Base-by-base conservation (phyloP, 495 filamentous ascomycete genomes). In the Aspergillus avenaceus region DNA sequence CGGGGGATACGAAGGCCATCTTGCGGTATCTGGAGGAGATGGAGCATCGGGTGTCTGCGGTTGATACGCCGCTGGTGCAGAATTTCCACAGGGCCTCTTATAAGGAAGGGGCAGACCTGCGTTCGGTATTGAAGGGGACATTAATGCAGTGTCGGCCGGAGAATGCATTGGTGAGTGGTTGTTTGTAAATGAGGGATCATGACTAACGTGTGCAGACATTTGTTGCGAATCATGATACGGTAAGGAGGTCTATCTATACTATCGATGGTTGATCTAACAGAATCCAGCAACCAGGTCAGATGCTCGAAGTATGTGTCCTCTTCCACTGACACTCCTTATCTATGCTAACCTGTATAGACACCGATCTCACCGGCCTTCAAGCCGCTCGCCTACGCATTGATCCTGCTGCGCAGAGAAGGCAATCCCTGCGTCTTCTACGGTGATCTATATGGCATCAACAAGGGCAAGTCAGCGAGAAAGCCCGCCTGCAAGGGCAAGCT, bases 341-440 rank as follows among this genome's bases (percentile, higher is more conserved):
- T 8, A 27, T 13, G 37, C 50, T 63, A 56, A 63, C 24, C 14
- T 40, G 24, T 19, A 18, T 45, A 74, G 70, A 73, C 76, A 8
- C 73, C 71, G 5, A 71, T 86, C 5, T 64, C 74, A 7, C 58
- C 65, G 3, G 76, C 71, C 57, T 86, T 85, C 70, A 80, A 83
- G 53, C 74, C 80, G 1, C 64, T 83, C 8, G 79, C 80, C 23
- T 82, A 86, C 50, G 64, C 79, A 8, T 66, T 85, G 25, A 88
- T 88, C 47, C 80, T 90, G 13, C 78, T 89, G 14, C 82, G 84
- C 18, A 61, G 71, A 29, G 63, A 73, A 9, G 85, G 86, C 25
- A 84, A 84, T 47, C 86, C 86, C 0, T 89, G 84, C 52, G 55
- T 88, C 40, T 91, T 86, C 61, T 90, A 84, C 59, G 86, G 86